A percentile compares a stretch with the other conserved stretches of the same genome.
phyloP scores from a whole-genome alignment of 2,329 filamentous ascomycete genomes.

The Beauveria sp. region DNA sequence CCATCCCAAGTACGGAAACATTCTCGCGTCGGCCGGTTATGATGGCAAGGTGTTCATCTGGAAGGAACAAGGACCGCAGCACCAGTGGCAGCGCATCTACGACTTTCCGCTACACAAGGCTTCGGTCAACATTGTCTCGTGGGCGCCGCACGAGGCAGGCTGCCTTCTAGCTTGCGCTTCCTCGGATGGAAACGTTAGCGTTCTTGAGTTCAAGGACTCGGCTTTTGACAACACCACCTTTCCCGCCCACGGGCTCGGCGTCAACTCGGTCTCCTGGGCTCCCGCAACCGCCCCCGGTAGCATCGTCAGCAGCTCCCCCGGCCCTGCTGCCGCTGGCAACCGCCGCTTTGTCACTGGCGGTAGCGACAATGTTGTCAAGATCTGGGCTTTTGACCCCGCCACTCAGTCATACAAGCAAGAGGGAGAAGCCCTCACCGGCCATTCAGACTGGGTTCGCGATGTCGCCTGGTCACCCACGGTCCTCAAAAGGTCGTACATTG shows the following conservation, averaged over 20 bases:
- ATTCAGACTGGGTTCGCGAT: constrained; percentile 94
- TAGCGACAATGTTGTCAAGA: constrained; percentile 86
- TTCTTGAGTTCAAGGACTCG: constrained; percentile 96
- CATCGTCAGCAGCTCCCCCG: constrained; percentile 65
- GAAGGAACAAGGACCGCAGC: constrained; percentile 66
- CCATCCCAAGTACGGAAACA: constrained; percentile 97
- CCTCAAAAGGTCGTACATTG: constrained; percentile 92
- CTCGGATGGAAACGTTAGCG: constrained; percentile 85
- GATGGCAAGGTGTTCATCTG: constrained; percentile 98
- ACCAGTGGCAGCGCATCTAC: constrained; percentile 77
- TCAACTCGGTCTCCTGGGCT: constrained; percentile 94
- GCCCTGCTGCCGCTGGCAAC: constrained; percentile 53
- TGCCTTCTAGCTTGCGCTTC: constrained; percentile 92
- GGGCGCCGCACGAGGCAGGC: constrained; percentile 94
- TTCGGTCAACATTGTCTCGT: constrained; percentile 91
- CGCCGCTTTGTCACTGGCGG: constrained; percentile 90
- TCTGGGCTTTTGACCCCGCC: constrained; percentile 76
- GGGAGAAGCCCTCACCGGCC: constrained; percentile 62
- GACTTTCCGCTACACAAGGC: constrained; percentile 92
- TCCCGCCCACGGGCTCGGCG: constrained; percentile 84
- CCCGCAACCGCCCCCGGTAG: constrained; percentile 78
- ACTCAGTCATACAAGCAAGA: constrained; percentile 55
- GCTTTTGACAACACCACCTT: constrained; percentile 86
- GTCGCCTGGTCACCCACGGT: constrained; percentile 96
- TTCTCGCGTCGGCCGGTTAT: constrained; percentile 90